phyloP scores from a whole-genome alignment of 208 protist species.

The Leishmania major region DNA sequence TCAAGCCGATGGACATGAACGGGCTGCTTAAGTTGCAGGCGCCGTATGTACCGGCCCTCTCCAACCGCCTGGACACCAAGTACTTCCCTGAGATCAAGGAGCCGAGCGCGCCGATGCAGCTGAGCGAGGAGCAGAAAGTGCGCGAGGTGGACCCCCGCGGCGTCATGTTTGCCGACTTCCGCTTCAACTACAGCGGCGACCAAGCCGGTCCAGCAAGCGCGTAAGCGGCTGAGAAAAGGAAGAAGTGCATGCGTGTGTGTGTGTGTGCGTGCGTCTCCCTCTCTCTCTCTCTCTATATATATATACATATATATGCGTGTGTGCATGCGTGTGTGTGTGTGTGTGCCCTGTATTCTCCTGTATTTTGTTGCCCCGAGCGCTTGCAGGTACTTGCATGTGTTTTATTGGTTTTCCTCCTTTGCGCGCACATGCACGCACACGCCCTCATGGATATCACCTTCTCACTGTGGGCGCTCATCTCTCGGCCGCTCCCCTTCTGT shows the following conservation, averaged over 20 bases:
- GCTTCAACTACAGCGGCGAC: conserved; percentile 61
- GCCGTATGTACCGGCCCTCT: conserved; percentile 72
- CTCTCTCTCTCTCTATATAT: no score
- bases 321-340: no score
- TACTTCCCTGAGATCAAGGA: conserved; percentile 91
- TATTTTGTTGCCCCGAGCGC: no score
- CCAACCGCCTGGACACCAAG: conserved; percentile 77
- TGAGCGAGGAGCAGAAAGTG: conserved; percentile 56
- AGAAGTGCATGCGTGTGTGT: background rate
- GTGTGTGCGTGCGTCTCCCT: background rate
- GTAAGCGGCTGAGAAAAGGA: background rate
- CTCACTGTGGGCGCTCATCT: background rate
- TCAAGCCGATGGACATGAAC: conserved; percentile 69
- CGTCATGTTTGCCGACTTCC: conserved; percentile 90
- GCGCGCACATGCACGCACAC: no score
- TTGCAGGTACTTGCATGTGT: no score
- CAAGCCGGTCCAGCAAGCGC: conserved; percentile 12
- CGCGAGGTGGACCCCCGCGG: conserved; percentile 82
- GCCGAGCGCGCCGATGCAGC: conserved; percentile 29
- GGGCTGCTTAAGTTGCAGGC: conserved; percentile 61
- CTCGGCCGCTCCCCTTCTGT: background rate
- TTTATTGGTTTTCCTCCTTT: no score
- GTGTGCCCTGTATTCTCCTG: no score
- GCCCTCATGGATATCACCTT: background rate
- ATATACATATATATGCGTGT: background rate